Evolutionary conservation across 176 grass and related monocot genomes (phyloP).

Genomic region (Areca catechu): DNA sequence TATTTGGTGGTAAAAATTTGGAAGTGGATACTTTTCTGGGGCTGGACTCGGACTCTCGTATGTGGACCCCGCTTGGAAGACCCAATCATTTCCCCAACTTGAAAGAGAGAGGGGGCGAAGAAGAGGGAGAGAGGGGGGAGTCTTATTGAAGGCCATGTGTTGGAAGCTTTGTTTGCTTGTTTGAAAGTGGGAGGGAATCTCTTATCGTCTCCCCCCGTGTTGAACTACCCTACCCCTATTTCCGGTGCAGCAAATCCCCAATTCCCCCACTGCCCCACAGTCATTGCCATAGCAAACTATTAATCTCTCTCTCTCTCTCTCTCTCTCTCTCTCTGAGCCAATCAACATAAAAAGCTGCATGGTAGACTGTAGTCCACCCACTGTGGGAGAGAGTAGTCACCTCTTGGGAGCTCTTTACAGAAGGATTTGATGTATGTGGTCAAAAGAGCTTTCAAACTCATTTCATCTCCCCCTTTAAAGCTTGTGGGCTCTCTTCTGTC

Average conservation of each 20-base stretch:
- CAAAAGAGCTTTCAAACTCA: slow-evolving; percentile 6
- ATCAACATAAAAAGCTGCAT: background rate
- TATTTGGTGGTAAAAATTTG: too few species aligned
- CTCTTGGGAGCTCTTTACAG: background rate
- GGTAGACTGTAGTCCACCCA: background rate
- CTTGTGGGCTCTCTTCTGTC: slow-evolving; percentile 1
- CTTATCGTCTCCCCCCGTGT: background rate
- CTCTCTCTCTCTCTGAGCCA: too few species aligned
- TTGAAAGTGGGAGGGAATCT: background rate
- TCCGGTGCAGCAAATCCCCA: too few species aligned
- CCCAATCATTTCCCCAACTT: too few species aligned
- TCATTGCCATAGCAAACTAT: too few species aligned
- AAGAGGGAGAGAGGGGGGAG: background rate
- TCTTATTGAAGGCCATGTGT: background rate
- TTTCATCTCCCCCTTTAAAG: background rate
- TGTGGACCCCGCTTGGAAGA: too few species aligned
- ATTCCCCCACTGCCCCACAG: too few species aligned
- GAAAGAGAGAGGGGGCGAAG: too few species aligned
- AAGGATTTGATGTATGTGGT: background rate
- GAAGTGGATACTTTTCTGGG: too few species aligned
- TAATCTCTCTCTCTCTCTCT: too few species aligned
- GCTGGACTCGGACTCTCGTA: too few species aligned
- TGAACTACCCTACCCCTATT: too few species aligned
- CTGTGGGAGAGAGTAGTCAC: background rate
- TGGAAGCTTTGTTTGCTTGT: background rate